Conservation (phyloP, 768 basidiomycete genomes). For the Boletus rubroflammeus region DNA sequence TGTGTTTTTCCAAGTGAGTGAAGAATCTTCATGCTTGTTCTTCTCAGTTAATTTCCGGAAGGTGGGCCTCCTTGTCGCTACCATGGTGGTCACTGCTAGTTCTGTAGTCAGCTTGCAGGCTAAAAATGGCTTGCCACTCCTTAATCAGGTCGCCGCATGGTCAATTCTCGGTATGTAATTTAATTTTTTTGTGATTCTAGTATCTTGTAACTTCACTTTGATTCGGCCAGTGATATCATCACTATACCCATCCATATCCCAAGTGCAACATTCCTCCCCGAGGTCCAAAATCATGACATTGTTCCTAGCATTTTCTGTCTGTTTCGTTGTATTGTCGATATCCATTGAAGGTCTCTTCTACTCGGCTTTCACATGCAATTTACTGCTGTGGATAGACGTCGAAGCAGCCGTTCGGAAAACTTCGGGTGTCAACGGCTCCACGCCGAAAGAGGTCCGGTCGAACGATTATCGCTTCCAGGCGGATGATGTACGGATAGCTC, state of each 20-base stretch:
- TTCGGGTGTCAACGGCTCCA: neutral
- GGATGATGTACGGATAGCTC: conserved; percentile 67
- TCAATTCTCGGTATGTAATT: conserved; percentile 50
- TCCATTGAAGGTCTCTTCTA: conserved; percentile 82
- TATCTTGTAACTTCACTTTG: neutral
- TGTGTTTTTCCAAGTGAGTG: conserved; percentile 24
- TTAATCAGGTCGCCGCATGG: conserved; percentile 67
- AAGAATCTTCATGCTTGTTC: neutral
- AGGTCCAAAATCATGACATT: conserved; percentile 54
- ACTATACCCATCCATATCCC: conserved; percentile 45
- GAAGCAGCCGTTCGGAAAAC: conserved; percentile 39
- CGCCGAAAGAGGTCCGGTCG: neutral
- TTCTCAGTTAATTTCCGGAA: conserved; percentile 19
- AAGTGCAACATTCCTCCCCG: conserved; percentile 35
- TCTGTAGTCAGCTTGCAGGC: conserved; percentile 60
- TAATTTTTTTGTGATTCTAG: neutral
- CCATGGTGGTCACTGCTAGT: conserved; percentile 51
- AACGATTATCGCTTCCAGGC: conserved; percentile 42
- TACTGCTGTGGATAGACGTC: conserved; percentile 65
- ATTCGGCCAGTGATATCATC: conserved; percentile 50
- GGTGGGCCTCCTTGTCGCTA: conserved; percentile 42
- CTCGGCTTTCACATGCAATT: conserved; percentile 57
- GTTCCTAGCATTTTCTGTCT: conserved; percentile 70
- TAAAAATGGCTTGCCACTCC: conserved; percentile 59
- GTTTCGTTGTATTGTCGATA: conserved; percentile 78